These are phyloP conservation scores for Starmerella vitae DNA, from an alignment of 805 yeast genomes.

Conservation along the genomic window DNA sequence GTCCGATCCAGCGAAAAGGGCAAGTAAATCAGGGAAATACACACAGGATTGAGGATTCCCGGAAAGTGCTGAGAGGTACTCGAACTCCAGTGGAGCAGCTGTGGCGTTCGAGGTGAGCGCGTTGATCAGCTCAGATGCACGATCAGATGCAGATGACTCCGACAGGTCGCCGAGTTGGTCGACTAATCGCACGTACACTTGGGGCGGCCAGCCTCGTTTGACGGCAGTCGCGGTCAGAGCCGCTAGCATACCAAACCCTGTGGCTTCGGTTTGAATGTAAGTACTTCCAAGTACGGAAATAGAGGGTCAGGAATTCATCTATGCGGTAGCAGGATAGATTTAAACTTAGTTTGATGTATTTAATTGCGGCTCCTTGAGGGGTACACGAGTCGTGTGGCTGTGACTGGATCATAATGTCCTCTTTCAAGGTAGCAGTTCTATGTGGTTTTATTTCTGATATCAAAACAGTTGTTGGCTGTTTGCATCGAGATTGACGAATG, in stretches of 20 bases:
- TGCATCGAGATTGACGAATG: no score
- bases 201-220: conserved; percentile 20
- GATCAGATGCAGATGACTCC: neutral
- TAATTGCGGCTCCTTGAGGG: no score
- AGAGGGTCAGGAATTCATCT: no score
- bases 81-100: conserved; percentile 22
- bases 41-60: conserved; percentile 19
- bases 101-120: conserved; percentile 1
- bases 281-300: no score
- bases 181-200: conserved; percentile 22
- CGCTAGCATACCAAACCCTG: conserved; percentile 11
- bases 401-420: no score
- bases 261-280: no score
- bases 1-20: conserved; percentile 3
- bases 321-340: no score
- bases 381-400: no score
- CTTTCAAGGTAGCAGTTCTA: no score
- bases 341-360: no score
- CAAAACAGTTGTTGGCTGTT: no score
- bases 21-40: conserved; percentile 16
- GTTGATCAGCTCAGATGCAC: neutral
- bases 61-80: conserved; percentile 22
- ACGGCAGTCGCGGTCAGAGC: conserved; percentile 20
- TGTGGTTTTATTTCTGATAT: no score
- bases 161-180: conserved; percentile 23